A percentile compares a stretch with the other conserved stretches of the same genome.
phyloP scores from a whole-genome alignment of 1,284 basidiomycete species.

The Irpex sp. region DNA sequence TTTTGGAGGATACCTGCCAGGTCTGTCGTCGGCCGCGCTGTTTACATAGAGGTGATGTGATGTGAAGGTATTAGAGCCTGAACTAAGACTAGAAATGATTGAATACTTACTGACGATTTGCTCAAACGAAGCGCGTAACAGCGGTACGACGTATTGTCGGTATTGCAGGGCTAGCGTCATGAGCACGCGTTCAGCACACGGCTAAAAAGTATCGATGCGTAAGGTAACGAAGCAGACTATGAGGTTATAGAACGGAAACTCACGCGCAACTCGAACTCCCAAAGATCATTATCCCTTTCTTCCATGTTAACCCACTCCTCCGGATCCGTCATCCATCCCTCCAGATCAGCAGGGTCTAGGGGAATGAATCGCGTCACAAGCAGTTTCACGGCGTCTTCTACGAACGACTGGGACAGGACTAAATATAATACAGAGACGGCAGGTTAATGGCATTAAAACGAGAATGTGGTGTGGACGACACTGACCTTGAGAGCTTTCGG shows the following conservation, averaged over 20 bases:
- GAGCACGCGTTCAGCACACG: conserved; percentile 85
- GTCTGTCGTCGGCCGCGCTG: conserved; percentile 53
- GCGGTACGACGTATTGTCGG: conserved; percentile 66
- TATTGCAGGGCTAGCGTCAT: conserved; percentile 79
- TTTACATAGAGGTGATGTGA: neutral
- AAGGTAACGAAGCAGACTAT: neutral
- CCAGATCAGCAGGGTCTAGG: conserved; percentile 73
- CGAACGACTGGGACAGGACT: conserved; percentile 76
- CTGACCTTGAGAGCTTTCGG: conserved; percentile 56
- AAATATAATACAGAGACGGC: neutral
- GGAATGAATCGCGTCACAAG: conserved; percentile 83
- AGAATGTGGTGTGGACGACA: conserved; percentile 1
- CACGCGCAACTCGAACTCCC: conserved; percentile 87
- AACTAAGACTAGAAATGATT: neutral
- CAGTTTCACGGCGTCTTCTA: conserved; percentile 74
- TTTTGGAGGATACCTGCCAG: conserved; percentile 70
- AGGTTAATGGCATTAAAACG: too few species aligned
- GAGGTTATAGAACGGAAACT: conserved; percentile 22
- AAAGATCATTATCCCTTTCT: conserved; percentile 82
- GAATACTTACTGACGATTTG: conserved; percentile 46
- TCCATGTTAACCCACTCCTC: conserved; percentile 89
- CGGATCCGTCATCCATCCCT: conserved; percentile 78
- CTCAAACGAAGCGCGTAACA: conserved; percentile 59
- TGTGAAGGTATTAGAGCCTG: neutral
- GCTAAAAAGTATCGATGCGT: conserved; percentile 38